Percentiles rank a stretch among this genome's conserved stretches.
Evolutionary conservation across 345 rosid species (phyloP).

Genomic region (Lumnitzera racemosa): DNA sequence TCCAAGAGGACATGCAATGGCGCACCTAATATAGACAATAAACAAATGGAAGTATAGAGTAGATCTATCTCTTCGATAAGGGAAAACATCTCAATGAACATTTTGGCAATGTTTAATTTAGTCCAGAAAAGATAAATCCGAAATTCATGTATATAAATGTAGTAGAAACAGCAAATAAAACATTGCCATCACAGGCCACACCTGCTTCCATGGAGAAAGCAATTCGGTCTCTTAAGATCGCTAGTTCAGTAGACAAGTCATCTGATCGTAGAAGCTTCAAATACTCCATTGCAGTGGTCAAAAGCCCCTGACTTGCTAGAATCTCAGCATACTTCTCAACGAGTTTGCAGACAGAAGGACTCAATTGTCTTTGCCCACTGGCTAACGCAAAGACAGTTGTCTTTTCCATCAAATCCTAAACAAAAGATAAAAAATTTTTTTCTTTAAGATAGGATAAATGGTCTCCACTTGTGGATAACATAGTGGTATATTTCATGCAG

Average conservation of each 20-base stretch:
- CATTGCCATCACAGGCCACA: conserved; percentile 16
- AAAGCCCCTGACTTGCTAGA: conserved; percentile 92
- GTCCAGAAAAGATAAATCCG: neutral
- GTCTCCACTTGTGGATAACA: neutral
- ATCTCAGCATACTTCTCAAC: conserved; percentile 98
- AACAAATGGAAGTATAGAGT: too few species aligned
- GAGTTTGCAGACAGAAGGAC: conserved; percentile 86
- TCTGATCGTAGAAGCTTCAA: conserved; percentile 86
- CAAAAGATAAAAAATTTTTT: conserved; percentile 8
- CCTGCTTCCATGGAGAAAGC: conserved; percentile 70
- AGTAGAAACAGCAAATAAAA: neutral
- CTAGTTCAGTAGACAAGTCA: conserved; percentile 81
- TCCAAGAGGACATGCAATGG: too few species aligned
- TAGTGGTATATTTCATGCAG: conserved; percentile 1
- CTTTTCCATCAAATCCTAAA: conserved; percentile 98
- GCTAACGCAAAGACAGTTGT: conserved; percentile 95
- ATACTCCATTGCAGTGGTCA: conserved; percentile 82
- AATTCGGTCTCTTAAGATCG: conserved; percentile 75
- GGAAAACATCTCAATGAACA: neutral
- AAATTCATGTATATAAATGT: neutral
- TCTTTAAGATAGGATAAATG: conserved; percentile 1
- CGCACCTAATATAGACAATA: too few species aligned
- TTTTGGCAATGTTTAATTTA: neutral
- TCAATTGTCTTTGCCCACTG: conserved; percentile 82
- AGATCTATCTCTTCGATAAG: too few species aligned